Evolutionary conservation across 495 filamentous ascomycete genomes (phyloP), one percentile per base, ranked within the genome.

Genomic region (Staphylotrichum tortipilum): DNA sequence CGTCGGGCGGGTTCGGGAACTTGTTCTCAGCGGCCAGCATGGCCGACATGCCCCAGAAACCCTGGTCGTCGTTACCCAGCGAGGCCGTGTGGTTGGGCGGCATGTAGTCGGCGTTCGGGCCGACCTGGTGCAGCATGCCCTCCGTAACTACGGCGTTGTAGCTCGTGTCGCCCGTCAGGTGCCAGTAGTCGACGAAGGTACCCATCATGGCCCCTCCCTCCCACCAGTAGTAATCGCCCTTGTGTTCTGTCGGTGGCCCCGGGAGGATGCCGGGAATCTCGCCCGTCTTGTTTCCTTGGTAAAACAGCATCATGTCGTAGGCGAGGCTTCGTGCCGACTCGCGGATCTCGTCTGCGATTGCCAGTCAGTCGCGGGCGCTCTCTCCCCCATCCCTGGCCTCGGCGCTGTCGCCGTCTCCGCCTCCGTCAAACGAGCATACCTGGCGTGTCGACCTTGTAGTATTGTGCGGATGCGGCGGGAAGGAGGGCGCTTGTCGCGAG

Each of bases 51-150:
- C 73, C 85, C 88, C 88, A 94, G 61, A 89, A 90, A 1, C 83
- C 82, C 62, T 90, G 86, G 51, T 90, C 86, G 57, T 90, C 86
- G 59, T 90, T 90, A 24, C 86, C 86, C 38, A 85, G 74, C 0
- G 82, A 82, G 48, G 79, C 78, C 22, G 81, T 86, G 52, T 86
- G 83, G 61, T 90, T 89, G 3, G 70, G 68, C 33, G 81, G 79
- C 66, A 83, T 79, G 61, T 78, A 88, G 38, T 64, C 55, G 49
- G 82, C 72, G 40, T 78, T 66, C 39, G 68, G 68, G 7, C 81
- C 84, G 47, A 74, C 72, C 53, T 88, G 84, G 62, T 64, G 76
- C 36, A 85, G 68, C 73, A 88, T 68, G 23, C 78, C 83, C 10
- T 80, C 63, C 12, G 67, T 73, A 18, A 81, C 60, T 7, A 79